phyloP scores from a whole-genome alignment of 2,329 filamentous ascomycete genomes.

The Cladosporium oxysporum region DNA sequence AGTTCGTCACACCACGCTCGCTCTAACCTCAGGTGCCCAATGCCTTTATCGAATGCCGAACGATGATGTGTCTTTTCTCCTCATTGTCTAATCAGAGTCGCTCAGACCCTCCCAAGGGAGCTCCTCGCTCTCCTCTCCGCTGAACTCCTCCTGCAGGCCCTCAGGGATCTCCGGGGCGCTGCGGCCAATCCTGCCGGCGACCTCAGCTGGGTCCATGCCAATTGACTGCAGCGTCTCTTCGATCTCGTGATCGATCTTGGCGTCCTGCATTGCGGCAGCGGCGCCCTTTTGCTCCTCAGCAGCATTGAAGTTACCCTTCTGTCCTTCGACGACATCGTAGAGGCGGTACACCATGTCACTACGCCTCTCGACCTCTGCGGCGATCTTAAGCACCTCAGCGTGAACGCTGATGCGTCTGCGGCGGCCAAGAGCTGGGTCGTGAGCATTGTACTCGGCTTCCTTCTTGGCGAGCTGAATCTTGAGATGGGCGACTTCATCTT shows the following conservation, averaged over 20 bases:
- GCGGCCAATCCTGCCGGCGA: slow-evolving; percentile 30
- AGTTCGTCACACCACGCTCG: neutral
- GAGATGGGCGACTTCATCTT: slow-evolving; percentile 78
- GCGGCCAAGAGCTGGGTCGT: slow-evolving; percentile 67
- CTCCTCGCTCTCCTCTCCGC: slow-evolving; percentile 34
- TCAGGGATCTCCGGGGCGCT: slow-evolving; percentile 24
- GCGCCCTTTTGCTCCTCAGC: slow-evolving; percentile 50
- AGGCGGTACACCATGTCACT: slow-evolving; percentile 78
- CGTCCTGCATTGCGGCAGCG: slow-evolving; percentile 25
- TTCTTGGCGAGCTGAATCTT: slow-evolving; percentile 67
- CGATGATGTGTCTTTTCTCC: neutral
- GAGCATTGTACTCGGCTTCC: slow-evolving; percentile 63
- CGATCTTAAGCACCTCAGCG: slow-evolving; percentile 61
- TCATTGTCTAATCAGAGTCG: slow-evolving; percentile 31
- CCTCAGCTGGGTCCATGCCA: slow-evolving; percentile 42
- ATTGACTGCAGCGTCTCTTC: slow-evolving; percentile 47
- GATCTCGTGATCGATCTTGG: slow-evolving; percentile 38
- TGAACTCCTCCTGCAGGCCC: slow-evolving; percentile 27
- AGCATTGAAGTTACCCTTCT: slow-evolving; percentile 67
- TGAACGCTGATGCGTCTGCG: slow-evolving; percentile 64
- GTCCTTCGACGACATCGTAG: slow-evolving; percentile 80
- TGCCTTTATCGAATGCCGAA: neutral
- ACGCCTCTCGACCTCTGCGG: slow-evolving; percentile 69
- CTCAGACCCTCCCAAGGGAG: slow-evolving; percentile 37
- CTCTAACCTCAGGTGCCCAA: neutral